Conservation (phyloP, 2,329 filamentous ascomycete genomes). For the Mycosphaerella arachidis region DNA sequence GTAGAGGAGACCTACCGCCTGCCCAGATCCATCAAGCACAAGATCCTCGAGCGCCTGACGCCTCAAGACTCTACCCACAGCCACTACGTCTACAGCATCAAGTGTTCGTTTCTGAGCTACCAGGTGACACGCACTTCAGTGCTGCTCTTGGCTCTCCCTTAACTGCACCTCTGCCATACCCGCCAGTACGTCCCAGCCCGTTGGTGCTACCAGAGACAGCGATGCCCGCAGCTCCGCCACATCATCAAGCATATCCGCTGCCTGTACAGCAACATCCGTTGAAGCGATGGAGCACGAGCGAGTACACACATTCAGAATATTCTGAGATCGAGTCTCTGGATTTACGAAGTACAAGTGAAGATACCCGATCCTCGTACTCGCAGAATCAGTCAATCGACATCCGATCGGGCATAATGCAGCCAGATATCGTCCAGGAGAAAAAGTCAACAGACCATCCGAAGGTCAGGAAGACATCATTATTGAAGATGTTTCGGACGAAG, state of each 20-base stretch:
- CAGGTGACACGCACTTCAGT: conserved; percentile 5
- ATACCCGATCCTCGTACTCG: not conserved
- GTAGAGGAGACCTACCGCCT: not conserved
- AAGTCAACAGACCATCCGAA: not conserved
- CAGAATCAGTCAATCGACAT: not conserved
- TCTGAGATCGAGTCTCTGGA: not conserved
- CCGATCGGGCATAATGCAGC: not conserved
- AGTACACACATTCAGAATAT: not conserved
- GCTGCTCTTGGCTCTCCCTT: not conserved
- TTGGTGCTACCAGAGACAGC: not conserved
- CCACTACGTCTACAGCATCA: not conserved
- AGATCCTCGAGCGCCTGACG: not conserved
- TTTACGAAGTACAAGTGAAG: not conserved
- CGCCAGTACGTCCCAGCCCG: not conserved
- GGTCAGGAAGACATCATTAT: not conserved
- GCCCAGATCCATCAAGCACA: not conserved
- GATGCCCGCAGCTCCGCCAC: not conserved
- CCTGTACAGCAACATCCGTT: not conserved
- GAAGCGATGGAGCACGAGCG: not conserved
- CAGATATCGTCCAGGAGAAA: not conserved
- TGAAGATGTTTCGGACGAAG: conserved; percentile 4
- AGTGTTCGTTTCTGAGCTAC: conserved; percentile 4
- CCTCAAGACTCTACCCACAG: not conserved
- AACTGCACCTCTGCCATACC: not conserved
- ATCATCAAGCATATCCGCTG: not conserved